Base-by-base conservation (phyloP, 1,284 basidiomycete genomes). In the Ganoderma boninense region DNA sequence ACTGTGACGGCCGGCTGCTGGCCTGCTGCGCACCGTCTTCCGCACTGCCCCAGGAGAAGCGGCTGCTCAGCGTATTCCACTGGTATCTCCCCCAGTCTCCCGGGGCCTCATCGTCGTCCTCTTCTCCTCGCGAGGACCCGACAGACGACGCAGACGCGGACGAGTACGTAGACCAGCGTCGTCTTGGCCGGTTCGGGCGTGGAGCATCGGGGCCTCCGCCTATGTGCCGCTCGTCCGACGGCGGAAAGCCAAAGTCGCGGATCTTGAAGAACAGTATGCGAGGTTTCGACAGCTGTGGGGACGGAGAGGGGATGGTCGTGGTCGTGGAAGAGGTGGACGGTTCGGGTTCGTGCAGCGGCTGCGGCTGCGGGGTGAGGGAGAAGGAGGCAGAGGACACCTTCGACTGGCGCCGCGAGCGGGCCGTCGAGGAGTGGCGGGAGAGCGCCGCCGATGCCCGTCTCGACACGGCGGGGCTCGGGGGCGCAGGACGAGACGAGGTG, bases 401-500 rank as follows among this genome's bases (percentile, higher is more conserved):
- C n/a, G 79, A 80, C 62, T 76, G 75, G 43, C 77, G 76, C 60
- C 76, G 77, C 20, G 77, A 79, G 32, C 72, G 75, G 35, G 79
- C 73, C 38, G 67, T 68, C 29, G 79, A 82, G 18, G 80, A 83
- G 42, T 78, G 79, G 7, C 79, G 76, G 16, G 82, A 83, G 68
- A 81, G 78, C 23, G 82, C 81, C 10, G 84, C 81, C 1, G 89
- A 90, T 4, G 86, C 78, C 11, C 89, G 87, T 29, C 90, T 85
- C 0, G 90, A 91, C 13, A 85, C 76, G 5, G 84, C 87, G 13
- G 90, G 91, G 1, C 90, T 92, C 0, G 87, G 89, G 0, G 91
- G 92, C 0, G 91, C 91, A 20, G 89, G 90, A 11, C 91, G 86
- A 4, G 85, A 88, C 2, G 89, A 87, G 0, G 84, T 84, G 62